Conservation (phyloP, 306 rosid species). For the Oemleria cerasiformis region DNA sequence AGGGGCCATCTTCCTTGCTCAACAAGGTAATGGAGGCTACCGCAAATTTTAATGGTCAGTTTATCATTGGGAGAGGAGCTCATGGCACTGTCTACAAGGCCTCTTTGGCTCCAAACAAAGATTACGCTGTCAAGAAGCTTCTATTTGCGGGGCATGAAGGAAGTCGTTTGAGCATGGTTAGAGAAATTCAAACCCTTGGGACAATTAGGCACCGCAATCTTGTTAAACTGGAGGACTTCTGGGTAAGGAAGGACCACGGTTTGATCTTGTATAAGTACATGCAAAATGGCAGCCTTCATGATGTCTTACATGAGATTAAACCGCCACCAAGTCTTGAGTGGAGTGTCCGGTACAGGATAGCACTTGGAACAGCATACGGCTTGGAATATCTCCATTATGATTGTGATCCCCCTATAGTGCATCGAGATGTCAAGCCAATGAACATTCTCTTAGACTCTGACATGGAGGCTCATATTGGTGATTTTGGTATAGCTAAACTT, state of each 20-base stretch:
- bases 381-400: conserved; percentile 76
- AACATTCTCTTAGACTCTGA: conserved; percentile 79
- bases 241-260: conserved; percentile 57
- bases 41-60: conserved; percentile 47
- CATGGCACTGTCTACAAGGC: conserved; percentile 87
- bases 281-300: conserved; percentile 87
- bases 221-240: conserved; percentile 59
- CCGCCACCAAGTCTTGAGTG: conserved; percentile 54
- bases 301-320: conserved; percentile 54
- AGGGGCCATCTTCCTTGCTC: conserved; percentile 45
- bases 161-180: conserved; percentile 51
- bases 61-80: conserved; percentile 80
- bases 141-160: conserved; percentile 41
- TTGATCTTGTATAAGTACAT: conserved; percentile 65
- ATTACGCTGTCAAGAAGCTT: conserved; percentile 72
- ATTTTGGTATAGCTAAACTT: conserved; percentile 85
- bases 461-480: conserved; percentile 78
- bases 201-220: conserved; percentile 72
- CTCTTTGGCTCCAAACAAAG: conserved; percentile 33
- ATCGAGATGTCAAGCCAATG: conserved; percentile 78
- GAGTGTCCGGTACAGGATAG: conserved; percentile 60
- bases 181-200: conserved; percentile 66
- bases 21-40: conserved; percentile 63
- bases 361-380: conserved; percentile 73
- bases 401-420: conserved; percentile 76